Percentiles rank a stretch among this genome's conserved stretches.
These are phyloP conservation scores for Microthlaspi erraticum DNA, from an alignment of 345 rosid species.

Conservation along the genomic window DNA sequence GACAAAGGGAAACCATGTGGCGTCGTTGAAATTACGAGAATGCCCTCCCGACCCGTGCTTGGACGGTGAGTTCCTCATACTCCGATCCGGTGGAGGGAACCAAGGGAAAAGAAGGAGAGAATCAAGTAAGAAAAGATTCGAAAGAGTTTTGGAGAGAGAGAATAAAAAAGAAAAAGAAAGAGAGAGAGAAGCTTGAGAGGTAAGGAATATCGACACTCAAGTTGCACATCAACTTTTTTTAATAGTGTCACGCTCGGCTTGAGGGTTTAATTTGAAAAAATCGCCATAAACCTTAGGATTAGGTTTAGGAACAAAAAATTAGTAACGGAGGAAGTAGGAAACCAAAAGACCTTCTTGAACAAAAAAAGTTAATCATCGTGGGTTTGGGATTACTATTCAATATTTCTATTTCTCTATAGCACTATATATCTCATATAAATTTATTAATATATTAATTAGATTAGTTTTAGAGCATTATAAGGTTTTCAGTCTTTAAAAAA, in stretches of 20 bases:
- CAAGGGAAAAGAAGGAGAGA: not conserved
- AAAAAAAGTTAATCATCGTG: too few species aligned
- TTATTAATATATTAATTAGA: too few species aligned
- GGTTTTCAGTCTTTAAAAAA: too few species aligned
- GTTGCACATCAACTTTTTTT: constrained; percentile 1
- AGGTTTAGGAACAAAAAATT: constrained; percentile 2
- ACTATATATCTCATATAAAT: too few species aligned
- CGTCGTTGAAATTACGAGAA: constrained; percentile 4
- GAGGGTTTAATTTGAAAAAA: not conserved
- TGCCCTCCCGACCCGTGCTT: constrained; percentile 31
- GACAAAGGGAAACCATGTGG: constrained; percentile 8
- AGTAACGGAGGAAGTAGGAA: not conserved
- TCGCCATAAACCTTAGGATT: not conserved
- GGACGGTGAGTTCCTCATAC: constrained; percentile 41
- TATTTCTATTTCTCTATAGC: too few species aligned
- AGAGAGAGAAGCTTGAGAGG: constrained; percentile 35
- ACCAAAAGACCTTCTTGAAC: too few species aligned
- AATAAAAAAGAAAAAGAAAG: not conserved
- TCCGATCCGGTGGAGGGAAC: not conserved
- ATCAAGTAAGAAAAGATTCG: constrained; percentile 1
- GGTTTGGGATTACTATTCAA: too few species aligned
- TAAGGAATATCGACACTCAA: constrained; percentile 4
- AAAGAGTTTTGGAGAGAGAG: constrained; percentile 20
- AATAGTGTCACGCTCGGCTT: constrained; percentile 12
- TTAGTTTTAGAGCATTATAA: too few species aligned